Percentiles rank a stretch among this genome's conserved stretches.
Conservation (phyloP, 2,329 filamentous ascomycete genomes). For the Pyrenochaeta sp. region DNA sequence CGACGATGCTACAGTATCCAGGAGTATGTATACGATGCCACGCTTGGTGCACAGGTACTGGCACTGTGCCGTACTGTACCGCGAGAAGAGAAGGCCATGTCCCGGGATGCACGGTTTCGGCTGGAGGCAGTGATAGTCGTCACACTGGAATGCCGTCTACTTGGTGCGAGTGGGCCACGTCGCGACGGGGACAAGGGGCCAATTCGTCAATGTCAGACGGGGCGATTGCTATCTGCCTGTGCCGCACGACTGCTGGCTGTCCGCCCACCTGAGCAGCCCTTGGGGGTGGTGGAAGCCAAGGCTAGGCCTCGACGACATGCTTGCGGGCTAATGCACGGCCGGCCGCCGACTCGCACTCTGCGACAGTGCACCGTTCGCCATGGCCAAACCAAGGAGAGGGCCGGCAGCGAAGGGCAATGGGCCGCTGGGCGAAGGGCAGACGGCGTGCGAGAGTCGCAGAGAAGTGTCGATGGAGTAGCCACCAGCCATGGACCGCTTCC, state of each 20-base stretch:
- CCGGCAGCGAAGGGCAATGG: too few species aligned
- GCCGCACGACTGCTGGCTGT: not conserved
- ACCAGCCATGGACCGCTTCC: too few species aligned
- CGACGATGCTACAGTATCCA: conserved; percentile 2
- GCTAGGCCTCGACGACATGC: not conserved
- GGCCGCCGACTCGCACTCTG: not conserved
- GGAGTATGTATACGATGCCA: too few species aligned
- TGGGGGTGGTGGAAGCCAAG: not conserved
- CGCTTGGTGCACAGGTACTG: too few species aligned
- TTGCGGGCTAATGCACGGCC: not conserved
- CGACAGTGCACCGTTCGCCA: conserved; percentile 1
- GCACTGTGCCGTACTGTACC: too few species aligned
- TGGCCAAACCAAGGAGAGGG: not conserved
- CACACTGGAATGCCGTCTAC: conserved; percentile 9
- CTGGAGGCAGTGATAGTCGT: conserved; percentile 2
- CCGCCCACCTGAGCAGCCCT: conserved; percentile 9
- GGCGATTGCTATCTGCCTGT: not conserved
- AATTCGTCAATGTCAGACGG: conserved; percentile 25
- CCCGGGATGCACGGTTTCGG: too few species aligned
- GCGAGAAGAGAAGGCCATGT: too few species aligned
- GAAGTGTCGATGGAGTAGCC: not conserved
- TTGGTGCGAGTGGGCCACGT: conserved; percentile 42
- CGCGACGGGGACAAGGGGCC: conserved; percentile 17
- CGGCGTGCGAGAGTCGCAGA: not conserved
- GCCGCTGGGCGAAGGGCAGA: not conserved